phyloP scores from a whole-genome alignment of 2,329 filamentous ascomycete genomes.

The Arthrobotrys pseudoclavata region DNA sequence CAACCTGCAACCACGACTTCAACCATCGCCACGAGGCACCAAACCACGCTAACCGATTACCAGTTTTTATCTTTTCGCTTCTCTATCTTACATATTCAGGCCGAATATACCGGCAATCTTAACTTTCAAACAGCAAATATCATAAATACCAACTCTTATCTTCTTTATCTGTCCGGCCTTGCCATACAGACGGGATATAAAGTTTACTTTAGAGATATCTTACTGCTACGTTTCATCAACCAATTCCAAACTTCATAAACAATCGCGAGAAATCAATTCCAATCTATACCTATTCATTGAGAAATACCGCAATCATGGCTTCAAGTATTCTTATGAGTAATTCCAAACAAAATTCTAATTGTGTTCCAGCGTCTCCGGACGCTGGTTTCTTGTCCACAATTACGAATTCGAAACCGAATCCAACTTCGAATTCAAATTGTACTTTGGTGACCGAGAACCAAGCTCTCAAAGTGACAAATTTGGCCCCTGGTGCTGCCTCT shows the following conservation, averaged over 20 bases:
- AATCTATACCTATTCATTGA: slow-evolving; percentile 57
- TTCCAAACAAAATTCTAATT: slow-evolving; percentile 60
- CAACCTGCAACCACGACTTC: slow-evolving; percentile 44
- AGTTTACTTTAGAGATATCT: slow-evolving; percentile 60
- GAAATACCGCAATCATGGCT: slow-evolving; percentile 60
- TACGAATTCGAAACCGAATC: slow-evolving; percentile 60
- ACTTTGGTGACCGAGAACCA: slow-evolving; percentile 61
- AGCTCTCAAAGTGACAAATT: slow-evolving; percentile 61
- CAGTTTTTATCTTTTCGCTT: slow-evolving; percentile 27
- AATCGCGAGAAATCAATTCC: slow-evolving; percentile 55
- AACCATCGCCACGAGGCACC: slow-evolving; percentile 28
- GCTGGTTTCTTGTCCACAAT: slow-evolving; percentile 59
- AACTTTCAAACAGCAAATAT: slow-evolving; percentile 51
- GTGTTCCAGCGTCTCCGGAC: slow-evolving; percentile 56
- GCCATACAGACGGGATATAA: slow-evolving; percentile 59
- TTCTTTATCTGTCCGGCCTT: slow-evolving; percentile 58
- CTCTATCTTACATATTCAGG: slow-evolving; percentile 13
- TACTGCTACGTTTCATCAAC: slow-evolving; percentile 54
- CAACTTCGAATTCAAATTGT: slow-evolving; percentile 61
- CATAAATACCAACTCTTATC: slow-evolving; percentile 60
- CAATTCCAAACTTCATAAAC: slow-evolving; percentile 55
- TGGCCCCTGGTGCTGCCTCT: slow-evolving; percentile 52
- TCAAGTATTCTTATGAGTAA: slow-evolving; percentile 61
- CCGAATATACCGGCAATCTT: slow-evolving; percentile 36
- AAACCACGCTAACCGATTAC: slow-evolving; percentile 28